Base-by-base conservation (phyloP, 2,329 filamentous ascomycete genomes). In the Remersonia thermophila region DNA sequence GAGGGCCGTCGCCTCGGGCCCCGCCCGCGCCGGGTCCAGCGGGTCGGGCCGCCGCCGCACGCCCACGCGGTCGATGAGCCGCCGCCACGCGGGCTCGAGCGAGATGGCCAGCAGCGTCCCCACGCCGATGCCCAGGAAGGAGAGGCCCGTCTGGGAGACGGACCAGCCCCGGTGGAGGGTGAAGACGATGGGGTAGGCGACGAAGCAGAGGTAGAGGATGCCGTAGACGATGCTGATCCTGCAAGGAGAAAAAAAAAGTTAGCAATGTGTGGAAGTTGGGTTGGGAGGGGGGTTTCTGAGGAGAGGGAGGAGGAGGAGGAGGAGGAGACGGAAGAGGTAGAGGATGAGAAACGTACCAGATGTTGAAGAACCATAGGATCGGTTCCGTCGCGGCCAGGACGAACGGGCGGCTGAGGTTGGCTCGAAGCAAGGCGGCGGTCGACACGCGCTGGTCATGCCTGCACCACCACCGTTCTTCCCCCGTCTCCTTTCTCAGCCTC, bases 161-260 rank as follows among this genome's bases (percentile, higher is more conserved):
- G 67, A 67, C 87, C 86, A 95, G 41, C 83, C 83, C 13, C 87
- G 80, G 39, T 71, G 54, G 28, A 80, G 65, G 9, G 68, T 66
- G 58, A 91, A 94, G 39, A 93, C 80, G 40, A 93, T 80, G 0
- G 86, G 86, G 55, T 93, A 93, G 10, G 83, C 84, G 12, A 93
- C 80, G 61, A 94, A 94, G 58, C 84, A 93, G 23, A 94, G 74
- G 51, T 87, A 59, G 1, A 95, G 65, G 28, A 93, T 85, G 13
- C 77, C 83, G 55, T 94, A 94, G 26, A 93, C 74, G 27, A 93
- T 63, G 1, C 82, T 89, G 53, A 87, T 81, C 62, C 77, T 80
- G 30, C 16, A 7, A 27, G 9, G 9, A n/a, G 3, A 30, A 4
- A n/a, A n/a, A n/a, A n/a, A n/a, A n/a, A n/a, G 30, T 30, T 34